Percentiles rank a stretch among this genome's conserved stretches.
These are phyloP conservation scores for Silene latifolia DNA, from an alignment of 148 eudicot species.

Conservation along the genomic window DNA sequence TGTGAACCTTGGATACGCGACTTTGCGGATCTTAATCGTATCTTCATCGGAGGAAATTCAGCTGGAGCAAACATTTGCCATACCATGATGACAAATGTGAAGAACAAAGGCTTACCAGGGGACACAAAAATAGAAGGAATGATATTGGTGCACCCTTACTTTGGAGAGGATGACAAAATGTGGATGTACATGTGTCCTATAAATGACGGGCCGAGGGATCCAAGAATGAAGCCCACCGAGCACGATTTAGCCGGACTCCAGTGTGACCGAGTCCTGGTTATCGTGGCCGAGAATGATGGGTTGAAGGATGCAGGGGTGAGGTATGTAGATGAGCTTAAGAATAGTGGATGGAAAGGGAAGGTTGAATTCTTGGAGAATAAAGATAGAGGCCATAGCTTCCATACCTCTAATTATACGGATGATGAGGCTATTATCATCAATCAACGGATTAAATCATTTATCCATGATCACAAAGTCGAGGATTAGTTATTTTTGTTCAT, in stretches of 20 bases:
- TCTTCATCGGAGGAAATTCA: conserved; percentile 47
- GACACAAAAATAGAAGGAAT: conserved; percentile 23
- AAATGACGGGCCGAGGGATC: conserved; percentile 35
- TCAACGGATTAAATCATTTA: conserved; percentile 24
- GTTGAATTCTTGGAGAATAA: conserved; percentile 31
- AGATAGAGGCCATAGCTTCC: conserved; percentile 36
- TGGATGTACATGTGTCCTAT: conserved; percentile 37
- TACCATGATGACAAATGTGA: conserved; percentile 26
- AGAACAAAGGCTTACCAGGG: conserved; percentile 16
- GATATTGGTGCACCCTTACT: conserved; percentile 30
- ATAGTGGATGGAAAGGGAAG: conserved; percentile 42
- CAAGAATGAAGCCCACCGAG: conserved; percentile 30
- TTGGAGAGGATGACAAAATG: conserved; percentile 37
- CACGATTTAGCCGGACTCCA: conserved; percentile 28
- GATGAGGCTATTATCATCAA: conserved; percentile 25
- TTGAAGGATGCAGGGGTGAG: conserved; percentile 22
- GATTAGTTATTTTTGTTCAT: background rate
- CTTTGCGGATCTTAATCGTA: conserved; percentile 27
- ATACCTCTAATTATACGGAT: conserved; percentile 21
- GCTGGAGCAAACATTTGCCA: conserved; percentile 49
- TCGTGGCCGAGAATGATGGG: conserved; percentile 34
- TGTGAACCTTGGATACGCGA: conserved; percentile 33
- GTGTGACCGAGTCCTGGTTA: conserved; percentile 35
- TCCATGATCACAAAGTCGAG: conserved; percentile 1
- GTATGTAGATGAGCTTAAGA: conserved; percentile 31